Base-by-base conservation (phyloP, 148 eudicot species). In the Diospyros lotus region DNA sequence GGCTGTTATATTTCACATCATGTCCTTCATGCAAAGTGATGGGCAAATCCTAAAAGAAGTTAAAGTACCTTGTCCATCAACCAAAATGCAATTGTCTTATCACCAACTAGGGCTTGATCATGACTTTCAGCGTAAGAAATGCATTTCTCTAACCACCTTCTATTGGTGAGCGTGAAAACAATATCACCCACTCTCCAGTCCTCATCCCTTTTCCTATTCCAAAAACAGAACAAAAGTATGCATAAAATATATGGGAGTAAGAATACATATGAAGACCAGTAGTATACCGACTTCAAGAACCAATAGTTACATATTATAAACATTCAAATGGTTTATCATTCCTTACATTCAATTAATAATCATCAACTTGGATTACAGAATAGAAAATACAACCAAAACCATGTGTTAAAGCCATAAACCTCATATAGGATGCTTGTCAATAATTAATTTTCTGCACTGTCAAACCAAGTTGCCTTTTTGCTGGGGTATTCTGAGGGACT, bases 61-160 rank as follows among this genome's bases (percentile, higher is more conserved):
- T 51, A 67, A 68, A 65, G 72, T 73, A 95, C 99, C 98, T 95
- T 95, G 84, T 95, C 99, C 99, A 95, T 95, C 83, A 95, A 82
- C 99, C 99, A 95, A 84, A 95, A 95, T 53, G 99, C 99, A 76
- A 95, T 89, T 39, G 99, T 95, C 87, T 95, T 95, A 79, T 95
- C 99, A 79, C 99, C 99, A 75, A 95, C 99, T 48, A 95, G 82
- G 70, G 99, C 99, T 87, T 95, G 99, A 79, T 95, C 99, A 78
- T 95, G 99, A 85, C 99, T 95, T 81, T 95, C 99, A 82, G 99
- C 99, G 88, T 95, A 95, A 54, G 82, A 71, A 73, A 95, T 85
- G 75, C 99, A 95, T 72, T 91, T 95, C 79, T 95, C 99, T 58
- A 64, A 72, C 99, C 99, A 95, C 78, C 99, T 91, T 88, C 99